Evolutionary conservation across 805 yeast species (phyloP), one percentile per base, ranked within the genome.

Genomic region (Ogataea degrootiae): DNA sequence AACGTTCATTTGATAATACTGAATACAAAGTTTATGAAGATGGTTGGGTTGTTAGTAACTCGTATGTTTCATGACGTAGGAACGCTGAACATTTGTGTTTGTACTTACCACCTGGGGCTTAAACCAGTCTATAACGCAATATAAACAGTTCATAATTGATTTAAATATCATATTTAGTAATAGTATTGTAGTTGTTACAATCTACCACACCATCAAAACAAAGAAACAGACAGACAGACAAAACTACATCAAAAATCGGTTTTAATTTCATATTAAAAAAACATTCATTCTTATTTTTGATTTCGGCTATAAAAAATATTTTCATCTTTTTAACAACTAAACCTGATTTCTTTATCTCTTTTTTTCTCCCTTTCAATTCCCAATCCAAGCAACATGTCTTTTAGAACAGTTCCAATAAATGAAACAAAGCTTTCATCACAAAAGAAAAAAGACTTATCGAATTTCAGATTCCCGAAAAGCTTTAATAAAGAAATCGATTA

Each of bases 401-500:
- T 41, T 31, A 50, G 47, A 45, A 46, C 48, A 5, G 37, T 43
- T 6, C 54, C 50, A 5, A 49, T 54, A 11, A 49, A 48, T 39
- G 53, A 55, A 49, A 48, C 52, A 6, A 45, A 54, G 15, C 44
- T 47, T 15, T 43, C 46, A 14, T 44, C 37, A 17, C 58, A 48
- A 51, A 39, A 44, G 23, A 40, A 42, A 23, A 44, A 42, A 37
- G 61, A 56, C 36, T 43, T 56, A 33, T 36, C 54, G 8, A 34
- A 40, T 17, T 55, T 56, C 45, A 64, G 58, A 51, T 68, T 62
- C 43, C 75, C 76, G 11, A 66, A 63, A 50, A 48, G 55, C n/a
- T 73, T 67, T 59, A 60, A 61, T 36, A 52, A 56, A 39, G 43
- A 51, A 9, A 73, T 77, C 1, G 70, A 69, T 43, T 62, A 70